Evolutionary conservation across 2,329 filamentous ascomycete species (phyloP).

Genomic region (Phialocephala sp.): DNA sequence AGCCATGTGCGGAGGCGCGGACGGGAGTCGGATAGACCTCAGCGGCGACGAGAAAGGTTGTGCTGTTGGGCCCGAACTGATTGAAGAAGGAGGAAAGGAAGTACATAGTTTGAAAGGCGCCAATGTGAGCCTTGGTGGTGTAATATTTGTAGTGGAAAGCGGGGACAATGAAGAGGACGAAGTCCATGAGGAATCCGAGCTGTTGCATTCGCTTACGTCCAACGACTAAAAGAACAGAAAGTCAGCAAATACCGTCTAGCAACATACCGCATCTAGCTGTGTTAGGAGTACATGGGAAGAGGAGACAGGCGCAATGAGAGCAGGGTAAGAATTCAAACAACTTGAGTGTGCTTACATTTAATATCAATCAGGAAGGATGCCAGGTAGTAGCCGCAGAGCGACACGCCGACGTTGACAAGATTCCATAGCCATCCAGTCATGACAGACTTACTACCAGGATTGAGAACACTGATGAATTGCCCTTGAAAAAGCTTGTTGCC

Average conservation of each 20-base stretch:
- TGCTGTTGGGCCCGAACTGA: conserved; percentile 91
- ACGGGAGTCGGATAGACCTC: conserved; percentile 95
- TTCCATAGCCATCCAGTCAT: conserved; percentile 93
- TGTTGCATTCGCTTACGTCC: conserved; percentile 97
- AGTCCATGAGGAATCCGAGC: conserved; percentile 89
- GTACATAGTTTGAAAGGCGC: conserved; percentile 96
- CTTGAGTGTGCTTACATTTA: conserved; percentile 51
- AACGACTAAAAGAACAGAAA: conserved; percentile 58
- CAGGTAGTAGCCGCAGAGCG: conserved; percentile 87
- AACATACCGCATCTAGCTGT: too few species aligned
- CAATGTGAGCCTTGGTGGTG: conserved; percentile 69
- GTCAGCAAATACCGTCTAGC: too few species aligned
- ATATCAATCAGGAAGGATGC: conserved; percentile 58
- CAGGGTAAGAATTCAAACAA: too few species aligned
- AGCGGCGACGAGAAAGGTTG: conserved; percentile 93
- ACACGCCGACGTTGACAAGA: conserved; percentile 86
- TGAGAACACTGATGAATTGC: conserved; percentile 86
- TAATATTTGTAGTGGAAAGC: conserved; percentile 90
- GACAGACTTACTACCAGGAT: conserved; percentile 62
- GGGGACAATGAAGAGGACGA: conserved; percentile 90
- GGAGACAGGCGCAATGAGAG: not conserved
- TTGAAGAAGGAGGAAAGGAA: conserved; percentile 98
- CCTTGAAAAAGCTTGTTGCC: conserved; percentile 97
- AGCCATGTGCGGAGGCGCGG: conserved; percentile 90
- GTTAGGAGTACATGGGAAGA: too few species aligned